Evolutionary conservation across 2,329 filamentous ascomycete genomes (phyloP), one percentile per base, ranked within the genome.

Genomic region (Magnaporthiopsis incrustans): DNA sequence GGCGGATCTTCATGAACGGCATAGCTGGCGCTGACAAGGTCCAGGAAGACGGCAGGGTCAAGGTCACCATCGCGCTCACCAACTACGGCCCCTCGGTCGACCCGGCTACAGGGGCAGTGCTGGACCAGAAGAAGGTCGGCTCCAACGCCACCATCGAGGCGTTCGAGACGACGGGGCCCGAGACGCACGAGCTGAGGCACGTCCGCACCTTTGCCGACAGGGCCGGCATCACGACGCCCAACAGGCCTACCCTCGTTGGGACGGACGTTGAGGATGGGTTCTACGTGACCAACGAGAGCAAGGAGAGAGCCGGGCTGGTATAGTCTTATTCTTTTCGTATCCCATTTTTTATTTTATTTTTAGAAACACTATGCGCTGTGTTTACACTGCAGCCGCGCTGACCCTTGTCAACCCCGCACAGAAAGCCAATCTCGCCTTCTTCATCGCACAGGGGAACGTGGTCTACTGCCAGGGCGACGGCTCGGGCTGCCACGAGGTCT

Each of bases 1-100:
- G 70, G 0, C 65, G 72, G 0, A 66, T 77, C 4, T 66, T 71
- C 27, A 56, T 76, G 6, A 66, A 68, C 10, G 74, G 76, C 1
- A 70, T 77, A 11, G 67, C 69, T 0, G 76, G 70, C 0, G 30
- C 71, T 0, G 61, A 8, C 62, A 56, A 27, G 8, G 57, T 4
- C 63, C 64, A 12, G 66, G 67, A 58, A 4, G 65, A 64, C 14
- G 58, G 71, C 8, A 66, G 70, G 32, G 67, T 66, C 7, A 65
- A 64, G 11, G 60, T 72, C 10, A 65, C 69, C 32, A 62, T 74
- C 22, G 68, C 70, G 56, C 27, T 72, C 22, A 64, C 71, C 50
- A 72, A 74, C 64, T 66, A 65, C 32, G 67, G 68, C 44, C 71
- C 73, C 0, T 70, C 72, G 1, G 33, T 73, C 1, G 69, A 74